Evolutionary conservation across 208 protist species (phyloP), one percentile per base, ranked within the genome.

Genomic region (Leishmania amazonensis): DNA sequence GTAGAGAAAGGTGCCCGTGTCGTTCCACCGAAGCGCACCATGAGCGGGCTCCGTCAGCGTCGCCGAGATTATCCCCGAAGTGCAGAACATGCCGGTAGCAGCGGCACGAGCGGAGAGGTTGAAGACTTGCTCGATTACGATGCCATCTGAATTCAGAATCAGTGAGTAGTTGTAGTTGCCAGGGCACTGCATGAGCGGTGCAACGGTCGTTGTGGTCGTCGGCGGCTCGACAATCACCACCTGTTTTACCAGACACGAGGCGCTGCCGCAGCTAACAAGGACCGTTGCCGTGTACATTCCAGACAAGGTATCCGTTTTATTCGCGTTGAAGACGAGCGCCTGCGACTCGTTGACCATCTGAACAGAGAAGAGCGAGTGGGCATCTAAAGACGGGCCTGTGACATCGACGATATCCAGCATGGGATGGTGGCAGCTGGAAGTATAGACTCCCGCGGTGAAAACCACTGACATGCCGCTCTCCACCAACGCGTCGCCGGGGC

Each of bases 221-320:
- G 81, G 81, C 19, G 83, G 62, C 45, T 74, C 24, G n/a, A 89
- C 87, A 11, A 85, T 60, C 13, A 87, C 82, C 42, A 70, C 75
- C 83, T 94, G 87, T 8, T 83, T 75, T 51, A 87, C 67, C 70
- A 53, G 42, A 68, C 92, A 96, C 2, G 76, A 53, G 42, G 81
- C 72, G 60, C 77, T 84, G 73, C 80, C 72, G 86, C 92, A 96
- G 76, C 83, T 77, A 15, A 94, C 84, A 19, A 81, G 80, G 51
- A 94, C 58, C 6, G 74, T 83, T 24, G 79, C 86, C 3, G 76
- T 87, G 83, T 89, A 96, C 75, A 85, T 60, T 62, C 92, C 92
- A 35, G 87, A 81, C 3, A 78, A 40, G 7, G 70, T 85, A 77
- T 79, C 87, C 31, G 64, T 58, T 35, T 80, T 68, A 35, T 87